Evolutionary conservation across 345 rosid species (phyloP), one percentile per base, ranked within the genome.

Genomic region (Balakata baccata): DNA sequence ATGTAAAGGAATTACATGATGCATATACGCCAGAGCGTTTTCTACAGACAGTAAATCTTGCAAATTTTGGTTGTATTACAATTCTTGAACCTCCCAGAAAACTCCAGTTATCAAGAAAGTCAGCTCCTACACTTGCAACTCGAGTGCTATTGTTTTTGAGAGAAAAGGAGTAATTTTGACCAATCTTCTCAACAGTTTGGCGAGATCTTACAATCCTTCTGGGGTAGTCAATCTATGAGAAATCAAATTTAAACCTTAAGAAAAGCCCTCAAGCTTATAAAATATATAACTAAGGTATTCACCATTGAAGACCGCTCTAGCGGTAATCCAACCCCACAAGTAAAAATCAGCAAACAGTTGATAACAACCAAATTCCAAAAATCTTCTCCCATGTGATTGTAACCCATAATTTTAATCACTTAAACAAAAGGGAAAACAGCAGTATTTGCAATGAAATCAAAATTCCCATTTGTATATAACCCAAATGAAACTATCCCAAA

Each of bases 41-140:
- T 67, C 54, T 84, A 73, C 16, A 59, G 69, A 11, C 60, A 39
- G 45, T 5, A 20, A 70, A 63, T 29, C 75, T 73, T 22, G 85
- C 57, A 73, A 74, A 23, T 64, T 69, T 77, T 17, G 85, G 86
- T 57, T 69, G 75, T 23, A 53, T 47, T 22, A 73, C 47, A 68
- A 87, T 58, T 79, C 85, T 85, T 66, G 92, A 86, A 72, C 96
- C 94, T 79, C 89, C 78, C 7, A 76, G 29, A 59, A 86, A 90
- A 83, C 86, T 91, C 91, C 92, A 89, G 50, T 68, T 77, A 66
- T 71, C 67, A 64, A 11, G 72, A 14, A 78, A 60, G 59, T 68
- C 68, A 72, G 70, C 47, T 70, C 77, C 84, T 38, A 47, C 52
- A 64, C 82, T 83, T 73, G 58, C 76, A 66, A 80, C 54, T 43